Evolutionary conservation across 768 basidiomycete species (phyloP).

Genomic region (Termitomyces sp.): DNA sequence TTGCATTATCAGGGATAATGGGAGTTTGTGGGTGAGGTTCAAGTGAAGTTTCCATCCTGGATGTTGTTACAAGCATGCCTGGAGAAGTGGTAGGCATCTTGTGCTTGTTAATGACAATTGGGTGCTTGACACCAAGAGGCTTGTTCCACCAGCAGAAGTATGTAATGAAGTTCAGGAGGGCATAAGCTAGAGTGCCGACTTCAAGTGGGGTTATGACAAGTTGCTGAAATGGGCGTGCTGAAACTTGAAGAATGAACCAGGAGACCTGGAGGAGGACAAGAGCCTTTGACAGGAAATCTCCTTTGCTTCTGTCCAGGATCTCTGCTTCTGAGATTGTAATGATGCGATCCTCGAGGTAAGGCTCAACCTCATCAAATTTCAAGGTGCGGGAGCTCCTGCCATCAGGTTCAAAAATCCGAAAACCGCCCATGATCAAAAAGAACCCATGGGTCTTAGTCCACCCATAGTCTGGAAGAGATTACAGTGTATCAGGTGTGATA

Average conservation of each 20-base stretch:
- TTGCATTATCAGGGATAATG: neutral
- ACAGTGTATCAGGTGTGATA: neutral
- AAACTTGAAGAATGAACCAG: conserved; percentile 21
- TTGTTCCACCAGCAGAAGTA: conserved; percentile 35
- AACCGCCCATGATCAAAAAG: conserved; percentile 25
- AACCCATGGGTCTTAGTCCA: conserved; percentile 22
- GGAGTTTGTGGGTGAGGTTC: neutral
- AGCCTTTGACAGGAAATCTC: conserved; percentile 19
- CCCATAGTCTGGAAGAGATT: conserved; percentile 1
- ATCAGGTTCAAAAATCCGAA: conserved; percentile 5
- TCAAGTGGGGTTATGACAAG: conserved; percentile 27
- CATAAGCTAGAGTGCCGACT: conserved; percentile 25
- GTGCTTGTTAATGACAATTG: neutral
- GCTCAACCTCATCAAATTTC: neutral
- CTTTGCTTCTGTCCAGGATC: conserved; percentile 25
- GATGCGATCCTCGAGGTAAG: neutral
- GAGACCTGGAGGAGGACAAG: conserved; percentile 22
- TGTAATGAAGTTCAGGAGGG: conserved; percentile 20
- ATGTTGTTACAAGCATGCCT: neutral
- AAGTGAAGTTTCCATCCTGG: no score
- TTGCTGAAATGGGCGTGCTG: conserved; percentile 14
- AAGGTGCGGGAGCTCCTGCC: neutral
- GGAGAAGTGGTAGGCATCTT: no score
- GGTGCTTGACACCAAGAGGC: conserved; percentile 22
- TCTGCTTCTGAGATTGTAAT: conserved; percentile 12